A percentile compares a stretch with the other conserved stretches of the same genome.
Conservation (phyloP, 176 grass and related monocot species). For the Alloteropsis semialata region DNA sequence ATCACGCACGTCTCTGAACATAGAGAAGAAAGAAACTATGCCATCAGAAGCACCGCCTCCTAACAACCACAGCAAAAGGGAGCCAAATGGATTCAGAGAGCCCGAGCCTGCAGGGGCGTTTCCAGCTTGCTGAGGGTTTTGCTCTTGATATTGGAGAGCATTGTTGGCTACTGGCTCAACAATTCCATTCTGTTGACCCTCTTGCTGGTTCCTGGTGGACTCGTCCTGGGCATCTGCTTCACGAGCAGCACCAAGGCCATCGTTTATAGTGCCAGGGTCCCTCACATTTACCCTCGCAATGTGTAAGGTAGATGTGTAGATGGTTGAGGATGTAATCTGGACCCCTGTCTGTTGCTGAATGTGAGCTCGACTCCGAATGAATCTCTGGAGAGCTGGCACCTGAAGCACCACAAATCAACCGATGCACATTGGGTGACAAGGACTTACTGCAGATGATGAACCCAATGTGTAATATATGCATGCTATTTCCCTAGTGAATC, state of each 20-base stretch:
- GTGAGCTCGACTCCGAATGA: slow-evolving; percentile 73
- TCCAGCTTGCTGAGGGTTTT: slow-evolving; percentile 47
- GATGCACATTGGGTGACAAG: neutral
- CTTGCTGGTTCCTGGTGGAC: slow-evolving; percentile 35
- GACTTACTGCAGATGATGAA: neutral
- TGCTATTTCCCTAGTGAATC: slow-evolving; percentile 6
- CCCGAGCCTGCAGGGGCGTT: slow-evolving; percentile 36
- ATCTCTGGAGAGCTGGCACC: slow-evolving; percentile 97
- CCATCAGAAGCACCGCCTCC: slow-evolving; percentile 81
- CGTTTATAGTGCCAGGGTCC: slow-evolving; percentile 35
- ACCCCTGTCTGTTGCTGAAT: slow-evolving; percentile 83
- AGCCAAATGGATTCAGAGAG: slow-evolving; percentile 59
- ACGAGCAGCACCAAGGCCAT: slow-evolving; percentile 33
- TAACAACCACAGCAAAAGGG: slow-evolving; percentile 78
- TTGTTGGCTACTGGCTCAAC: slow-evolving; percentile 1
- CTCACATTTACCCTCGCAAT: slow-evolving; percentile 86
- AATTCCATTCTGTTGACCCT: slow-evolving; percentile 29
- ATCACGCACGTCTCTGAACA: slow-evolving; percentile 80
- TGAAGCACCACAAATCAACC: slow-evolving; percentile 38
- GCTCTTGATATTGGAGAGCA: slow-evolving; percentile 37
- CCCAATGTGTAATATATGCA: slow-evolving; percentile 2
- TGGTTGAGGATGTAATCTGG: slow-evolving; percentile 84
- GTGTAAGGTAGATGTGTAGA: slow-evolving; percentile 93
- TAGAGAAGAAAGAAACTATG: slow-evolving; percentile 89
- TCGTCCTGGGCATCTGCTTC: slow-evolving; percentile 42